Percentiles rank a stretch among this genome's conserved stretches.
Evolutionary conservation across 805 yeast genomes (phyloP).

Genomic region (Nakazawaea wickerhamii): DNA sequence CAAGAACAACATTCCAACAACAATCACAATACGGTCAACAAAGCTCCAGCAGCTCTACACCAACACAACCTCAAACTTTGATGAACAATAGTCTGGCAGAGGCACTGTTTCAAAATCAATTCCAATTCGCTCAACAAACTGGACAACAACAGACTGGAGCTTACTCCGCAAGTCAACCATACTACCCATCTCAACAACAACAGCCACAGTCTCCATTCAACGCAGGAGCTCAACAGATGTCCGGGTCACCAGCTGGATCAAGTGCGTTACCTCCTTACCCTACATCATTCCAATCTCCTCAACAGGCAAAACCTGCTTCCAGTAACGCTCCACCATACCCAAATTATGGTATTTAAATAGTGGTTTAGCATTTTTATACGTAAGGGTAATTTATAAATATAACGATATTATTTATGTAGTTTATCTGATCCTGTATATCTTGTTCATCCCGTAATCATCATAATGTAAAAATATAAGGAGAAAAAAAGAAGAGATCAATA

Average conservation of each 20-base stretch:
- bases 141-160: slow-evolving; percentile 2
- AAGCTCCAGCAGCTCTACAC: neutral
- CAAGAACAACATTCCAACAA: neutral
- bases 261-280: neutral
- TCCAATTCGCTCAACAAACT: neutral
- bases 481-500: no score
- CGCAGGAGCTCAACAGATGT: neutral
- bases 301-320: neutral
- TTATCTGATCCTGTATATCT: no score
- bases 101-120: slow-evolving; percentile 4
- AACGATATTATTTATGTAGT: no score
- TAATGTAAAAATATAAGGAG: neutral
- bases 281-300: neutral
- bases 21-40: neutral
- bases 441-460: no score
- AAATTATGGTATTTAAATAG: slow-evolving; percentile 4
- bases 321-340: slow-evolving; percentile 8
- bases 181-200: neutral
- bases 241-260: neutral
- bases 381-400: neutral
- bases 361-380: neutral
- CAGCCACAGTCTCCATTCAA: neutral
- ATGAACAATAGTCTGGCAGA: neutral
- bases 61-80: neutral
- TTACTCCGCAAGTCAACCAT: neutral